phyloP scores from a whole-genome alignment of 2,329 filamentous ascomycete species.

The Myriosclerotinia scirpicola region DNA sequence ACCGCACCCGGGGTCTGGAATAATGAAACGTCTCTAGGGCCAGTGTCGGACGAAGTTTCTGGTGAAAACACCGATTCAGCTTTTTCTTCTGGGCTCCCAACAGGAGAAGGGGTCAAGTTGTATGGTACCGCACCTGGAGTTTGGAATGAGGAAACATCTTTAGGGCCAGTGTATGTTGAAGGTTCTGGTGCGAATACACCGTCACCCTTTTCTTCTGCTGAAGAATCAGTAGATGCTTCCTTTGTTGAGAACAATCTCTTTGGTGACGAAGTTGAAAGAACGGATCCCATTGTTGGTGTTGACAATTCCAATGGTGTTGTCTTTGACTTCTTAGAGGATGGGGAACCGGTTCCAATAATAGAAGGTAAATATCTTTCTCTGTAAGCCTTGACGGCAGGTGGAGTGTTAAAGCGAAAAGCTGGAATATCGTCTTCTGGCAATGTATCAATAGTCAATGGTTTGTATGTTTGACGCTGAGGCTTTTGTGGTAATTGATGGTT shows the following conservation, averaged over 20 bases:
- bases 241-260: neutral
- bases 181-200: too few species aligned
- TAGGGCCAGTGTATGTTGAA: too few species aligned
- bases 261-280: neutral
- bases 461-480: neutral
- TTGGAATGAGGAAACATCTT: neutral
- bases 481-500: neutral
- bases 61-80: neutral
- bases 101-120: conserved; percentile 9
- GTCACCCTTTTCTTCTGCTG: neutral
- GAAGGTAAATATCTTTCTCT: conserved; percentile 14
- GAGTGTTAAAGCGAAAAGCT: neutral
- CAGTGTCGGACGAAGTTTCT: neutral
- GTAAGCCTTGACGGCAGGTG: conserved; percentile 7
- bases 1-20: conserved; percentile 10
- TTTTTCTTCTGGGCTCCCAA: neutral
- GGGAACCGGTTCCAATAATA: neutral
- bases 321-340: neutral
- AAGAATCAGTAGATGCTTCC: neutral
- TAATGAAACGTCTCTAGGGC: neutral
- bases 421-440: neutral
- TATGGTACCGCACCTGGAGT: conserved; percentile 13
- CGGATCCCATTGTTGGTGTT: neutral
- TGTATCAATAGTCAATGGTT: conserved; percentile 1
- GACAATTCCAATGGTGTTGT: neutral